phyloP scores from a whole-genome alignment of 352 stramenopile species.

The Phytophthora tentaculata region DNA sequence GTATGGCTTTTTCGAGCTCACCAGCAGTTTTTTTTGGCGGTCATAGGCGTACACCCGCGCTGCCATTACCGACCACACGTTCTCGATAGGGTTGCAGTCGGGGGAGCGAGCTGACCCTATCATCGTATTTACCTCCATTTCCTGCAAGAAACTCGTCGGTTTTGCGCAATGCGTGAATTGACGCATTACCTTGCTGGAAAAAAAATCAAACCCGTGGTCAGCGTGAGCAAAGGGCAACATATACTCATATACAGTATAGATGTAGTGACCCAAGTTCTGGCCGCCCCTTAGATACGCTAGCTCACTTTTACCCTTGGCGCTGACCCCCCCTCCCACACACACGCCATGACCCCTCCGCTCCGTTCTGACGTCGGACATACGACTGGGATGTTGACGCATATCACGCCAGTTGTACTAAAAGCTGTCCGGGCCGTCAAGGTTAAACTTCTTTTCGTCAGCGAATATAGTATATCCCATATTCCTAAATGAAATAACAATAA shows the following conservation, averaged over 20 bases:
- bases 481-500: conserved; percentile 1
- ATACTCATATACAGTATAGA: conserved; percentile 4
- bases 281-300: neutral
- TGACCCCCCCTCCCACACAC: neutral
- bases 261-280: neutral
- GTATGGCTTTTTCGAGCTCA: neutral
- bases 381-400: neutral
- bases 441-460: conserved; percentile 11
- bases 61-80: conserved; percentile 14
- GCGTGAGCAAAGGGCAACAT: neutral
- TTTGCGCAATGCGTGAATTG: conserved; percentile 3
- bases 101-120: conserved; percentile 1
- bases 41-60: conserved; percentile 8
- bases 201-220: neutral
- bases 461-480: conserved; percentile 9
- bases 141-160: conserved; percentile 5
- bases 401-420: conserved; percentile 8
- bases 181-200: conserved; percentile 5
- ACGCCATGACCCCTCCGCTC: too few relatives aligned
- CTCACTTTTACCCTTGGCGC: neutral
- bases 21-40: neutral
- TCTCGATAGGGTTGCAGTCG: conserved; percentile 16
- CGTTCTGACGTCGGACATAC: neutral
- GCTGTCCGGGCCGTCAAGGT: neutral
- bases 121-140: conserved; percentile 18